A percentile compares a stretch with the other conserved stretches of the same genome.
Evolutionary conservation across 345 rosid genomes (phyloP).

Genomic region (Citrus sp.): DNA sequence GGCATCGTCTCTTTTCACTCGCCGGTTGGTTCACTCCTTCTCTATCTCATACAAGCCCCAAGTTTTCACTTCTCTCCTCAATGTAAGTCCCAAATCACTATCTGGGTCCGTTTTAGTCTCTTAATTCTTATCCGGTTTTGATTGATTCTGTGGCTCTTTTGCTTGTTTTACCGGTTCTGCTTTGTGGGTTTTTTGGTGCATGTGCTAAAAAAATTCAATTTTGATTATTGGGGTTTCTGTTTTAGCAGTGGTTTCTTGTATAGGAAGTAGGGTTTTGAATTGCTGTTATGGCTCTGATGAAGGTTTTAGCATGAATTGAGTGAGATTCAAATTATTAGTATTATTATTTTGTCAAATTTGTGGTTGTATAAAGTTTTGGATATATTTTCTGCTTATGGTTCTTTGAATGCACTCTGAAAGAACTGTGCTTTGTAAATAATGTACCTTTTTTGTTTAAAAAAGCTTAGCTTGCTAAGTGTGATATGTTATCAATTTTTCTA

Average conservation of each 20-base stretch:
- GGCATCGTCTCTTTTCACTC: conserved; percentile 53
- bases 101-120: conserved; percentile 6
- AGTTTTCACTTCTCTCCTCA: conserved; percentile 30
- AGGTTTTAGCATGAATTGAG: neutral
- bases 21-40: conserved; percentile 34
- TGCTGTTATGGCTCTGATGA: neutral
- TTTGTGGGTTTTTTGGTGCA: conserved; percentile 5
- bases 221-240: conserved; percentile 1
- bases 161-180: conserved; percentile 14
- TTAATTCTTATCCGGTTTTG: conserved; percentile 9
- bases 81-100: conserved; percentile 36
- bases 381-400: neutral
- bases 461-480: neutral
- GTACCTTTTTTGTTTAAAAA: neutral
- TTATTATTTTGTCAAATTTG: neutral
- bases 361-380: neutral
- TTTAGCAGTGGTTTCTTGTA: neutral
- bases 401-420: neutral
- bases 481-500: neutral
- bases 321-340: neutral
- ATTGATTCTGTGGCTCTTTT: neutral
- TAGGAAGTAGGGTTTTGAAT: neutral
- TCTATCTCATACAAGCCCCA: conserved; percentile 28
- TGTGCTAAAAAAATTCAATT: conserved; percentile 4
- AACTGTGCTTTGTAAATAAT: neutral